These are phyloP conservation scores for Acorus calamus DNA, from an alignment of 106 monocot species.

Conservation along the genomic window DNA sequence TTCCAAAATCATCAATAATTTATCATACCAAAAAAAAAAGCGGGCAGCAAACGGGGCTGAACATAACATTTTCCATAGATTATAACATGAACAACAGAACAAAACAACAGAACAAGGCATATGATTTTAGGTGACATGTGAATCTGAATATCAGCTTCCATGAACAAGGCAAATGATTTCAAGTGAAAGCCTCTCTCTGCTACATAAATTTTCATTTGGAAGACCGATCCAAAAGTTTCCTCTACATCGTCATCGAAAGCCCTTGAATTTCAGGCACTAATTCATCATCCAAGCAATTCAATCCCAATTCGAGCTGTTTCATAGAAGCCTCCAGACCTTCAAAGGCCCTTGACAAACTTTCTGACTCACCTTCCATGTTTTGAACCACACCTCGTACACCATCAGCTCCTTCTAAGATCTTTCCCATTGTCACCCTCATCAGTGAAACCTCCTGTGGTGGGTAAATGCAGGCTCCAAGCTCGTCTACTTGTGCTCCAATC, in stretches of 20 bases:
- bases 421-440: constrained; percentile 31
- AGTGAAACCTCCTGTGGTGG: constrained; percentile 69
- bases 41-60: too few species aligned
- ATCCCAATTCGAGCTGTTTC: constrained; percentile 21
- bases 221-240: too few species aligned
- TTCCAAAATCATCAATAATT: too few species aligned
- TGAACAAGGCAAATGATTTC: too few species aligned
- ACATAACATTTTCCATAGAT: too few species aligned
- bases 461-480: constrained; percentile 82
- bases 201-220: too few species aligned
- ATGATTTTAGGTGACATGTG: too few species aligned
- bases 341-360: constrained; percentile 18
- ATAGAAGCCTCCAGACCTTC: constrained; percentile 37
- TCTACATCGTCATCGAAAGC: constrained; percentile 4
- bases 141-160: too few species aligned
- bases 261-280: constrained; percentile 24
- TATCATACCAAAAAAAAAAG: too few species aligned
- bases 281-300: constrained; percentile 21
- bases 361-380: constrained; percentile 18
- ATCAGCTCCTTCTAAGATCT: constrained; percentile 21
- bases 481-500: constrained; percentile 49
- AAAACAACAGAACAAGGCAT: too few species aligned
- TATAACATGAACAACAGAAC: too few species aligned
- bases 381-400: constrained; percentile 25
- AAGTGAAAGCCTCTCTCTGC: too few species aligned